phyloP scores from a whole-genome alignment of 176 grass and related monocot species.

The Triticum aestivum region DNA sequence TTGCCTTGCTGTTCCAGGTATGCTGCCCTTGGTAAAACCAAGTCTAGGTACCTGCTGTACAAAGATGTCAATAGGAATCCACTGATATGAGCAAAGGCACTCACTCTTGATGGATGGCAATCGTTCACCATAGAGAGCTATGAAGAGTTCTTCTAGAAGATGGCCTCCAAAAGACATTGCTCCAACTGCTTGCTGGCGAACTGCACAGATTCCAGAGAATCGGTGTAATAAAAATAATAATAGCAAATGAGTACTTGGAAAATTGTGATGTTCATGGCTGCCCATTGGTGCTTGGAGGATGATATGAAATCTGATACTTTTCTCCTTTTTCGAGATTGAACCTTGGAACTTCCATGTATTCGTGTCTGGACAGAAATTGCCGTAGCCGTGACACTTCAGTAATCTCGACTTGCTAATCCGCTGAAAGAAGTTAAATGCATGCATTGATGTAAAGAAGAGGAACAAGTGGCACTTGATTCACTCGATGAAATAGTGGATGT shows the following conservation, averaged over 20 bases:
- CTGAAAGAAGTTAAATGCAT: no score
- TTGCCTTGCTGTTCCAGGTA: conserved; percentile 66
- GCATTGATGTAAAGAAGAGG: no score
- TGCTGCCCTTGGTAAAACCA: conserved; percentile 83
- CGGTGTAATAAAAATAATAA: not conserved
- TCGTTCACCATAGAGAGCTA: not conserved
- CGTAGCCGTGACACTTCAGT: not conserved
- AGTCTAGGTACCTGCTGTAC: conserved; percentile 83
- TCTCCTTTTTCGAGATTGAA: not conserved
- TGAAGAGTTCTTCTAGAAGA: not conserved
- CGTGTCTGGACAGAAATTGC: not conserved
- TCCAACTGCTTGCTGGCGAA: not conserved
- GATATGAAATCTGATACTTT: not conserved
- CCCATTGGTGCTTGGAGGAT: not conserved
- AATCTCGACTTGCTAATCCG: no score
- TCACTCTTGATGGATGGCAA: not conserved
- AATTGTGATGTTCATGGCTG: not conserved
- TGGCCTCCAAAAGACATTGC: not conserved
- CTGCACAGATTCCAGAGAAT: not conserved
- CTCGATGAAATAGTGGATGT: no score
- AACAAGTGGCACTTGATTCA: no score
- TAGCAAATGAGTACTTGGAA: not conserved
- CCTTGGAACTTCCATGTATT: not conserved
- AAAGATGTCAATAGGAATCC: conserved; percentile 97
- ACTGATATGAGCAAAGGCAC: conserved; percentile 44